phyloP scores from a whole-genome alignment of 306 rosid species.

The Corylus avellana region DNA sequence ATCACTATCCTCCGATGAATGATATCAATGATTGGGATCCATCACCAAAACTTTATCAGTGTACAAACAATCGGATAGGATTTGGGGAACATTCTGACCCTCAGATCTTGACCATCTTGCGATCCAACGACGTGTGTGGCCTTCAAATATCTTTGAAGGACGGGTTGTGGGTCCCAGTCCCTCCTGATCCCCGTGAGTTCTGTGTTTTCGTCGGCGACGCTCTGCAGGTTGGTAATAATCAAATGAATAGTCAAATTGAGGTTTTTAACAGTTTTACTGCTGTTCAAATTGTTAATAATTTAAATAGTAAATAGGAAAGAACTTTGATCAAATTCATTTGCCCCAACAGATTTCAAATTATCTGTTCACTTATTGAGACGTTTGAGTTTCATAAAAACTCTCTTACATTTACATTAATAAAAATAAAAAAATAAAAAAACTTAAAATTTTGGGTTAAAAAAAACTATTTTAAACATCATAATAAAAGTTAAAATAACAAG shows the following conservation, averaged over 20 bases:
- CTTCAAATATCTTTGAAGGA: conserved; percentile 71
- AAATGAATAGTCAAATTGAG: too few species aligned
- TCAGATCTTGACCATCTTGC: conserved; percentile 84
- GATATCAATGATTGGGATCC: conserved; percentile 37
- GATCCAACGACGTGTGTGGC: conserved; percentile 82
- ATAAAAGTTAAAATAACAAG: neutral
- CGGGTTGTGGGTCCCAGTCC: conserved; percentile 82
- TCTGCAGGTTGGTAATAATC: conserved; percentile 58
- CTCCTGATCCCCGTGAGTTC: conserved; percentile 69
- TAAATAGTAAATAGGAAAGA: too few species aligned
- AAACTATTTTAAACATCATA: neutral
- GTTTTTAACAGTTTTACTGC: too few species aligned
- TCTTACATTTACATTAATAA: too few species aligned
- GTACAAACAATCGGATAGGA: conserved; percentile 38
- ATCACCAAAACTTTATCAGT: conserved; percentile 7
- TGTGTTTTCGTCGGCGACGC: conserved; percentile 89
- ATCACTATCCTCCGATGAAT: conserved; percentile 72
- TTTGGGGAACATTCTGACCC: conserved; percentile 99
- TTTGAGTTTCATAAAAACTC: too few species aligned
- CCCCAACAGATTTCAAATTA: neutral
- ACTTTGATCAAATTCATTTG: too few species aligned
- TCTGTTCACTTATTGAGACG: too few species aligned
- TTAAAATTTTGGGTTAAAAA: too few species aligned
- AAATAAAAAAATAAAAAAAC: too few species aligned
- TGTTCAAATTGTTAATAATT: too few species aligned